Conservation (phyloP, 169 alveolate genomes). For the Besnoitia besnoiti region DNA sequence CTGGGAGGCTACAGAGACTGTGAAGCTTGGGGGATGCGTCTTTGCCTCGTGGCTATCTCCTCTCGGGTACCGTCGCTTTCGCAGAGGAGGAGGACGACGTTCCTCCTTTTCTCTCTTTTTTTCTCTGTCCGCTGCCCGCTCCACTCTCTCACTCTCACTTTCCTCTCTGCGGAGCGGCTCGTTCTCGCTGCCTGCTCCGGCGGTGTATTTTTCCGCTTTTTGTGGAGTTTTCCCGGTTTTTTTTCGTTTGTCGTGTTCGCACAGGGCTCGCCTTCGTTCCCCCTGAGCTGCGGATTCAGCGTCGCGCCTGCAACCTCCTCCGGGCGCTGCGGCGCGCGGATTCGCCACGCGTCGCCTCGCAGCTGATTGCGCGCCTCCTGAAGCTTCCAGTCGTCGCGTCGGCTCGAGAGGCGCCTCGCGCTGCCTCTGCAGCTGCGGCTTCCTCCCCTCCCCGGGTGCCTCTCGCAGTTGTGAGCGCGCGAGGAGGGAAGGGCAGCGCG, state of each 20-base stretch:
- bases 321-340: background rate
- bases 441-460: background rate
- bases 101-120: background rate
- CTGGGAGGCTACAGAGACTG: too few relatives aligned
- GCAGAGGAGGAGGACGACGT: background rate
- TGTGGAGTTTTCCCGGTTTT: background rate
- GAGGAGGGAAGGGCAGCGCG: background rate
- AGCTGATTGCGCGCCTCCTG: background rate
- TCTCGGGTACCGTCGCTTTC: too few relatives aligned
- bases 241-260: background rate
- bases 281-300: background rate
- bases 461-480: background rate
- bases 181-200: too few relatives aligned
- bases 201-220: too few relatives aligned
- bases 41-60: too few relatives aligned
- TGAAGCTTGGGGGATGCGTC: too few relatives aligned
- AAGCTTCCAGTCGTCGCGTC: background rate
- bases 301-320: slow-evolving; percentile 18
- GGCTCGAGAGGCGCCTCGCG: background rate
- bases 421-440: background rate
- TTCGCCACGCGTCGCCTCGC: slow-evolving; percentile 3
- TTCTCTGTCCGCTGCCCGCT: background rate
- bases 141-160: background rate
- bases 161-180: background rate
- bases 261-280: background rate